Conservation (phyloP, 805 yeast genomes). For the Crinitomyces ghanaensis region DNA sequence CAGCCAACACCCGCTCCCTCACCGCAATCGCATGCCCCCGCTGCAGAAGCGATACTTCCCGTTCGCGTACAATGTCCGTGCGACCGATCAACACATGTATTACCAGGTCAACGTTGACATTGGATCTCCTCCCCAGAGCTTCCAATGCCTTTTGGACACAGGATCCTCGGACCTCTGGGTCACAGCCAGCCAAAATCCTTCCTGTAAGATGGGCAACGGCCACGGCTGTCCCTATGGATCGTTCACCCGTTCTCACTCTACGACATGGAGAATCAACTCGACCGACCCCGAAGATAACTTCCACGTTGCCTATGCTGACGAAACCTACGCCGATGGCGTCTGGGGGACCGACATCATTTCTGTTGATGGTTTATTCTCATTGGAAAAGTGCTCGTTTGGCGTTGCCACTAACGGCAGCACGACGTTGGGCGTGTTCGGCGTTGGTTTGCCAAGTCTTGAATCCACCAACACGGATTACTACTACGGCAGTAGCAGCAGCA, state of each 20-base stretch:
- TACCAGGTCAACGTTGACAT: conserved; percentile 20
- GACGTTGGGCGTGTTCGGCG: conserved; percentile 38
- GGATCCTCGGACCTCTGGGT: conserved; percentile 37
- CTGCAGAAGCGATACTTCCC: too few relatives aligned
- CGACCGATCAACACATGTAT: conserved; percentile 14
- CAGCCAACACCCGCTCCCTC: too few relatives aligned
- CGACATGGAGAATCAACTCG: conserved; percentile 16
- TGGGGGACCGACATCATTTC: conserved; percentile 25
- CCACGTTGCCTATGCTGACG: conserved; percentile 9
- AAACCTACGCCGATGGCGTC: conserved; percentile 16
- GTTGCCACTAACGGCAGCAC: conserved; percentile 26
- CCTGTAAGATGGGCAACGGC: conserved; percentile 24
- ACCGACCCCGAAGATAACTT: conserved; percentile 12
- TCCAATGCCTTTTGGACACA: conserved; percentile 49
- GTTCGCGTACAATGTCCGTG: too few relatives aligned
- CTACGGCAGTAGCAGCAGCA: too few relatives aligned
- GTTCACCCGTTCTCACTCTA: neutral
- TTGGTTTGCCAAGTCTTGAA: conserved; percentile 19
- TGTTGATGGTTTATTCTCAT: conserved; percentile 36
- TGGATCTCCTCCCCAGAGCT: conserved; percentile 46
- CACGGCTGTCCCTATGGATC: conserved; percentile 18
- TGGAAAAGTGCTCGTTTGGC: conserved; percentile 21
- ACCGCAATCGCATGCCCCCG: too few relatives aligned
- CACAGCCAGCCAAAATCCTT: conserved; percentile 48
- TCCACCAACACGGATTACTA: too few relatives aligned